Base-by-base conservation (phyloP, 1,284 basidiomycete species). In the Gomphus bonarii region DNA sequence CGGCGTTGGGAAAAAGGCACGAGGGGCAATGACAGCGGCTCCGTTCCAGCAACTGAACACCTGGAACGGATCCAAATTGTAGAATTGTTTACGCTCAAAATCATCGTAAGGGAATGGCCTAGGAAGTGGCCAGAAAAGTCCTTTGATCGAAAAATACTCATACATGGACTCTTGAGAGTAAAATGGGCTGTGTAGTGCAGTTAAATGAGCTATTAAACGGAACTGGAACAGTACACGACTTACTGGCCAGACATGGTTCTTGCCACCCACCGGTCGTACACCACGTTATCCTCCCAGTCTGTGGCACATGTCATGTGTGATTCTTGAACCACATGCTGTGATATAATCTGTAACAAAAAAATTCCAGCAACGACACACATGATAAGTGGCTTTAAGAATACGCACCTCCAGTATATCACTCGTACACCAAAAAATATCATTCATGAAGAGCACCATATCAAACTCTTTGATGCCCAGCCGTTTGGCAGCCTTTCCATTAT, bases 231-330 rank as follows among this genome's bases (percentile, higher is more conserved):
- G 12, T 9, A 35, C 35, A 33, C 18, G 9, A 43, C 40, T 43
- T 12, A 53, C 40, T 25, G 28, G 25, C 47, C 49, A 22, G 60
- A 60, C 67, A 73, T 72, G 59, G 69, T 68, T 48, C 72, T 64
- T 20, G 69, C 65, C n/a, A 73, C 69, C 71, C 73, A 74, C 25
- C 69, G 70, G 64, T 73, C 72, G 62, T 73, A 74, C 59, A 73
- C 69, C 66, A 70, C 68, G 57, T 65, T 63, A 12, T 68, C 68
- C n/a, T 67, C 65, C 59, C 70, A 72, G 63, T 75, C 73, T 63
- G 71, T 67, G 18, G 70, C 71, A 54, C 73, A 75, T 3, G 71
- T 70, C 64, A 72, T 70, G 62, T 71, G 67, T 3, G 73, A 70
- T 47, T 69, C 63, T 62, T 73, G 70, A 46, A 48, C 60, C 58